Evolutionary conservation across 2,329 filamentous ascomycete genomes (phyloP).

Genomic region (Aureobasidium sp.): DNA sequence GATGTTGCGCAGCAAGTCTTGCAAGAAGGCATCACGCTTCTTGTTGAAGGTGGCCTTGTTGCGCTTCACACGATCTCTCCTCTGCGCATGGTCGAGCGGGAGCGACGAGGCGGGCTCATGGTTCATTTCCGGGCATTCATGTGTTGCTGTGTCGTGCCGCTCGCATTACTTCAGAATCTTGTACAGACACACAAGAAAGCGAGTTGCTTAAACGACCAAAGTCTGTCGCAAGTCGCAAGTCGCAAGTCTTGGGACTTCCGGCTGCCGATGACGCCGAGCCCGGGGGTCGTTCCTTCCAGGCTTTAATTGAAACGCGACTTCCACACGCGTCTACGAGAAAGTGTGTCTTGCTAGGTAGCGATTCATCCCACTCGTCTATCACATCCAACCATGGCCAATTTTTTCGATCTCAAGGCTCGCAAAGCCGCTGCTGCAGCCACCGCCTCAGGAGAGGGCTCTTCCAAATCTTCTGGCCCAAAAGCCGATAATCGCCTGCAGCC

Average conservation of each 20-base stretch:
- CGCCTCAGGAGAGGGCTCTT: conserved; percentile 54
- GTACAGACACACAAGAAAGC: background rate
- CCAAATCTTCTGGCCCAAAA: conserved; percentile 54
- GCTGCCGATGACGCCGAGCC: background rate
- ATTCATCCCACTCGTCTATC: background rate
- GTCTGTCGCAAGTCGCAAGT: background rate
- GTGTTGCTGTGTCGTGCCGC: background rate
- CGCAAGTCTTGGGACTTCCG: background rate
- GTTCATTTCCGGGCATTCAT: conserved; percentile 24
- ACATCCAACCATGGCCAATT: conserved; percentile 62
- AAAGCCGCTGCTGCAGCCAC: conserved; percentile 58
- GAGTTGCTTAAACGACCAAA: background rate
- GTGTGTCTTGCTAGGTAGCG: background rate
- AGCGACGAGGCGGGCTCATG: conserved; percentile 23
- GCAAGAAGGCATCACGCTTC: conserved; percentile 40
- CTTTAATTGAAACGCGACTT: background rate
- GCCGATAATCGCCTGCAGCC: conserved; percentile 68
- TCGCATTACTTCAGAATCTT: background rate
- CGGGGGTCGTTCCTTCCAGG: too few relatives aligned
- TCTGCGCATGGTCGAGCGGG: conserved; percentile 6
- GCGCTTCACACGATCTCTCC: conserved; percentile 19
- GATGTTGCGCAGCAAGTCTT: conserved; percentile 48
- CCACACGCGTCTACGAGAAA: too few relatives aligned
- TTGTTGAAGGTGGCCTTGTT: conserved; percentile 29
- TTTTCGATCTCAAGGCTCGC: conserved; percentile 92